Evolutionary conservation across 2,329 filamentous ascomycete species (phyloP), one percentile per base, ranked within the genome.

Genomic region (Ceratocystis cubensis): DNA sequence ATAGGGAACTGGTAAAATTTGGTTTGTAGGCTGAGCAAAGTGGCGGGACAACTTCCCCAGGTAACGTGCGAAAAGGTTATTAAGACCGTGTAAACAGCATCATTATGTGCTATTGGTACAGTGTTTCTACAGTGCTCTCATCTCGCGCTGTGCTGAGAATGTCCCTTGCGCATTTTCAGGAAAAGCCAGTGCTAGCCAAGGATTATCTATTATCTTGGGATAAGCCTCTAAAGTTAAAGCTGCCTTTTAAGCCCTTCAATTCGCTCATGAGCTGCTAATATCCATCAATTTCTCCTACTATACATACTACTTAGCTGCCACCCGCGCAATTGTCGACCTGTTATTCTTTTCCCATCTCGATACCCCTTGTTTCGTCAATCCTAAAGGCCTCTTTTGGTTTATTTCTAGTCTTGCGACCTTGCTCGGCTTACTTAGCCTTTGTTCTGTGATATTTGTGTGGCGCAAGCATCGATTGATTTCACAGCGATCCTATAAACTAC

Each of bases 401-500:
- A 6, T 41, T 41, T 41, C 37, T 41, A 13, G 37, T 56, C 30
- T 56, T 28, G 30, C 63, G 56, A 59, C 25, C 17, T 59, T 59
- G 28, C 28, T 25, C 30, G 56, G n/a, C 30, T 50, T 61, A 33
- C 28, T 37, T 61, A 17, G n/a, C 53, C 30, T 57, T 44, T 61
- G 48, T 59, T 59, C 17, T 59, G 56, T 33, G 56, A 59, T 59
- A 28, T 41, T 59, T 59, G 6, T 30, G 28, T 48, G 44, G 61
- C 65, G 65, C 65, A 61, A 66, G 37, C 37, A 41, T 15, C 37
- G 10, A 13, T 15, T 22, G 33, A 46, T 53, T 63, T 65, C 69
- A 69, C 70, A 69, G 65, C 66, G 69, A 61, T 61, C 20, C 48
- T 44, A 7, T 45, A 20, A 48, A 70, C 37, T 37, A 65, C 53